A percentile compares a stretch with the other conserved stretches of the same genome.
phyloP scores from a whole-genome alignment of 768 basidiomycete genomes.

The Obba rivulosa region DNA sequence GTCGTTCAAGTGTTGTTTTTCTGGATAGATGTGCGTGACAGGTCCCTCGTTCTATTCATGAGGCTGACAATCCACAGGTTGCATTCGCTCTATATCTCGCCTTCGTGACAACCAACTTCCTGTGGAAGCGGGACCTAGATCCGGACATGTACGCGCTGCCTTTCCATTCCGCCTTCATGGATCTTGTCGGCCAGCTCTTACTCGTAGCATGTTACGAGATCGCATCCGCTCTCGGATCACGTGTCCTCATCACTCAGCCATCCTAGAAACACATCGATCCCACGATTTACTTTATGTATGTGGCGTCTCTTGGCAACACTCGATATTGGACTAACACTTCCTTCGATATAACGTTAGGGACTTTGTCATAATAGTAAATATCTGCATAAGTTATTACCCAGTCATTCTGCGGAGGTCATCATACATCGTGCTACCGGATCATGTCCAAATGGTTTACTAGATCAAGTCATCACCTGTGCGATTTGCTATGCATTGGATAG shows the following conservation, averaged over 20 bases:
- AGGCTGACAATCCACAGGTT: conserved; percentile 40
- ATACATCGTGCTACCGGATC: too few relatives aligned
- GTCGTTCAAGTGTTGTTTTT: conserved; percentile 65
- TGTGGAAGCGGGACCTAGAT: conserved; percentile 76
- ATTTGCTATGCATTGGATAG: too few relatives aligned
- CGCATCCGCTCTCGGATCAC: conserved; percentile 41
- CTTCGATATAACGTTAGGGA: not conserved
- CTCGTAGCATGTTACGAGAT: conserved; percentile 74
- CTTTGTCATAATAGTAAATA: not conserved
- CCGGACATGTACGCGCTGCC: conserved; percentile 95
- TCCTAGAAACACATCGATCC: not conserved
- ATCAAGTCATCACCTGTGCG: too few relatives aligned
- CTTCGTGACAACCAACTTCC: conserved; percentile 57
- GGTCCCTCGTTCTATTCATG: conserved; percentile 24
- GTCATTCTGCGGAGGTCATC: too few relatives aligned
- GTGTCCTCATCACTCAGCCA: conserved; percentile 14
- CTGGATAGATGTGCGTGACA: conserved; percentile 57
- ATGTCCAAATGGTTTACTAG: too few relatives aligned
- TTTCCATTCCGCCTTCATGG: conserved; percentile 84
- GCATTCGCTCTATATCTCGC: conserved; percentile 65
- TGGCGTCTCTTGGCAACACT: too few relatives aligned
- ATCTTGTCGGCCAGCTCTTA: conserved; percentile 76
- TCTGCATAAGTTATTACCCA: not conserved
- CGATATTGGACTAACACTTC: not conserved
- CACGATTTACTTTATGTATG: not conserved